Evolutionary conservation across 345 rosid genomes (phyloP), one percentile per base, ranked within the genome.

Genomic region (Boechera divaricarpa): DNA sequence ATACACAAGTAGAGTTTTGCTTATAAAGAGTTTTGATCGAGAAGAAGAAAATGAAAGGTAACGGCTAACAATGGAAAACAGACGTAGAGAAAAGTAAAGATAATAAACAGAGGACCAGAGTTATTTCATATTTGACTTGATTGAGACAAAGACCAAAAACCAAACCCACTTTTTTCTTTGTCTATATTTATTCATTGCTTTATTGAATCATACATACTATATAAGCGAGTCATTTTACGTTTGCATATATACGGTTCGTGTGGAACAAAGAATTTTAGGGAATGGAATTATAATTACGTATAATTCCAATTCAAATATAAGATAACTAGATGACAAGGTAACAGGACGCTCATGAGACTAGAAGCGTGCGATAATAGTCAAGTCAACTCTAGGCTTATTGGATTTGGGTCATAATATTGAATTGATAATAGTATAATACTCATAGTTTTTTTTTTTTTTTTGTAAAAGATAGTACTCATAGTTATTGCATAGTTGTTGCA

Each of bases 81-180:
- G 51, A 47, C 61, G 42, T 49, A 28, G 54, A 28, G 45, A 75
- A 69, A 69, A 69, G 28, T 41, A 41, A 59, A 74, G 55, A 63
- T 3, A 38, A 39, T 11, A 73, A 74, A 16, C 10, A 57, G 42
- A 71, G 26, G 64, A 70, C 65, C 36, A 71, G 5, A 75, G 54
- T 67, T 67, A 58, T 67, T 38, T 36, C 67, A 47, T 38, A 38
- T 4, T 68, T 68, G 69, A 68, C 79, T 68, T 1, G 31, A 51
- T 35, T n/a, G 18, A 72, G 24, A 51, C 52, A 52, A 42, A 75
- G 74, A 75, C 69, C 61, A 28, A 28, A 66, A 66, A 68, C 59
- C 18, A 29, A 52, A 59, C 38, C 4, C 61, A 48, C 11, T 29
- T 1, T 58, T 38, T 39, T 58, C 45, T 49, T 51, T 26, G 53